Conservation (phyloP, 1,284 basidiomycete genomes). For the Microbotryum silenes-acaulis region DNA sequence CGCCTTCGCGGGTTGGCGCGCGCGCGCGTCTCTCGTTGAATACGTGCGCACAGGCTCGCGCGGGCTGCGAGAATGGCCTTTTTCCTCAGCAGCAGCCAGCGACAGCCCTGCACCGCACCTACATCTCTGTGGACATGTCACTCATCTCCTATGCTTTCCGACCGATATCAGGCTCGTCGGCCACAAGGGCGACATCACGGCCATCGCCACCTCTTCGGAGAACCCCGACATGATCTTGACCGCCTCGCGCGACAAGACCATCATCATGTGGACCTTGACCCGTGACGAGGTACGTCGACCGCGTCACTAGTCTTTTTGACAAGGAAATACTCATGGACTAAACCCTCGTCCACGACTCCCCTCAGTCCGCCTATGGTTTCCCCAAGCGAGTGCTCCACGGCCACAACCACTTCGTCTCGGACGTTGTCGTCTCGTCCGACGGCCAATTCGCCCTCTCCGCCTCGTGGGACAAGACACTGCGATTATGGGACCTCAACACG, state of each 20-base stretch:
- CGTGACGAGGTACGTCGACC: conserved; percentile 60
- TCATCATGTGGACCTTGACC: conserved; percentile 99
- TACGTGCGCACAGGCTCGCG: no score
- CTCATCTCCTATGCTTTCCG: conserved; percentile 60
- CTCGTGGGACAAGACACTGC: conserved; percentile 99
- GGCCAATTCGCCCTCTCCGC: conserved; percentile 99
- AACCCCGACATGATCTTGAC: conserved; percentile 40
- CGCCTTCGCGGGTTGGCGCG: neutral
- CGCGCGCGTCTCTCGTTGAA: neutral
- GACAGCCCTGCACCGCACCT: conserved; percentile 57
- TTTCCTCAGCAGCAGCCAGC: conserved; percentile 37
- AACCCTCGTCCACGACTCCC: neutral
- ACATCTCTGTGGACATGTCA: conserved; percentile 43
- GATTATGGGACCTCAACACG: conserved; percentile 97
- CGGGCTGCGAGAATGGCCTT: no score
- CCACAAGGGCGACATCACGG: conserved; percentile 58
- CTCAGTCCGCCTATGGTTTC: conserved; percentile 69
- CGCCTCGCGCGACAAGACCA: conserved; percentile 74
- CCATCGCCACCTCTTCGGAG: conserved; percentile 38
- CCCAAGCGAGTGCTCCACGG: conserved; percentile 96
- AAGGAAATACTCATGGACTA: neutral
- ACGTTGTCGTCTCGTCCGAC: conserved; percentile 96
- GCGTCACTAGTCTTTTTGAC: neutral
- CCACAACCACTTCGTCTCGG: conserved; percentile 99
- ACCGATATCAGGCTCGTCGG: conserved; percentile 64